Base-by-base conservation (phyloP, 2,329 filamentous ascomycete genomes). In the Trichoderma citrinoviride region DNA sequence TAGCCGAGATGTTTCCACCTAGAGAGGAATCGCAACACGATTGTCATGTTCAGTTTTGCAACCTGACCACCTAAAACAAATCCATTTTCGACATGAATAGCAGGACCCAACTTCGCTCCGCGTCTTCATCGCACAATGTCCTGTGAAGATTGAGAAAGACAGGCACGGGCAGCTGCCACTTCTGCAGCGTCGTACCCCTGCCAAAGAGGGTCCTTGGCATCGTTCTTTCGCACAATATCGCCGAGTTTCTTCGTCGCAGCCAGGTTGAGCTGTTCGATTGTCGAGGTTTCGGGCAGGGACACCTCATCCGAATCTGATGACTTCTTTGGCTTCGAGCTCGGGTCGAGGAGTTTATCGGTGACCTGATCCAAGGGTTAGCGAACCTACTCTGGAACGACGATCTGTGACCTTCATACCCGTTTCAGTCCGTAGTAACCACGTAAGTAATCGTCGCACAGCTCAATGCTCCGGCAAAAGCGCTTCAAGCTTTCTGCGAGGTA, bases 401-500 rank as follows among this genome's bases (percentile, higher is more conserved):
- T 6, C 10, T 46, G 12, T 25, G 3, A 23, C 10, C 25, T 33
- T 21, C 85, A 72, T 77, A 93, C 89, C 77, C 93, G 76, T 75
- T 94, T 95, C 66, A 99, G 80, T 7, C 95, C 95, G 77, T 97
- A 98, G 76, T 93, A 96, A 1, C 93, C 95, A 67, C 95, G 87
- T 67, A 98, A 78, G 75, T 97, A 98, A 74, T 93, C 88, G 71
- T 97, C 91, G 73, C 95, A 98, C 60, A 99, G 85, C 79, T 99
- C 95, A 69, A 98, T 87, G 73, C 93, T 95, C 71, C 95, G 87
- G 74, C 90, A 91, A 77, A 96, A 98, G 69, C 93, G 87, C 74
- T 92, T 91, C 61, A 97, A 77, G 5, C 92, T 88, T 73, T 93
- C 90, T 49, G 85, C 81, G 62, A 95, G 79, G 71, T 86, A 80